Base-by-base conservation (phyloP, 169 alveolate species). In the Babesia bigemina region DNA sequence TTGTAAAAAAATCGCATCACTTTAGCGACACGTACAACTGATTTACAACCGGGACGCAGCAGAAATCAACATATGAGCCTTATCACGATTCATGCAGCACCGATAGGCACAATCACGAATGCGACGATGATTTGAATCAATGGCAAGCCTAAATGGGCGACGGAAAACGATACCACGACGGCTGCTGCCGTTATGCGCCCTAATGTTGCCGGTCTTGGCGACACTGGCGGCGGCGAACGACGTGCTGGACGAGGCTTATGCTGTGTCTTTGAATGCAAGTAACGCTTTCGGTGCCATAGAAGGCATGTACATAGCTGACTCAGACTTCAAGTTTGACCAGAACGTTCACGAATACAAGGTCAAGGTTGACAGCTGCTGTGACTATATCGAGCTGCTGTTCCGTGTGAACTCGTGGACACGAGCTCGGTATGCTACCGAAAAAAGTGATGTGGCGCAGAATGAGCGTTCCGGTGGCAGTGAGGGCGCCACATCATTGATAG, bases 371-470 rank as follows among this genome's bases (percentile, higher is more conserved):
- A 60, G 49, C 42, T 72, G 84, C 36, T 24, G 21, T 13, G 75
- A 72, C 36, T 29, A 42, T 44, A 22, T 81, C 0, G 81, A 65
- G 60, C 3, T 81, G 22, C 44, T 45, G 48, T 22, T 81, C 36
- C 77, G 57, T 29, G 45, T 81, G 39, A 84, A 84, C 10, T 0
- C n/a, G 22, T 81, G 88, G 88, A 49, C 33, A 26, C 21, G 49
- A 63, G 24, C 4, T 36, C 8, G 65, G 24, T n/a, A 3, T 11
- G 21, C 11, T 21, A 57, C 36, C 0, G 26, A 57, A 57, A 42
- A 0, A 1, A 8, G 19, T 17, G 33, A 57, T 33, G 14, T 16
- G 14, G 14, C 8, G 50, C 50, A 16, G 17, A 16, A 45, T 10
- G 14, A 45, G 8, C 14, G 14, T 10, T 10, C 19, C 14, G 50